These are phyloP conservation scores for Botrytis aclada DNA, from an alignment of 2,329 filamentous ascomycete genomes.

Conservation along the genomic window DNA sequence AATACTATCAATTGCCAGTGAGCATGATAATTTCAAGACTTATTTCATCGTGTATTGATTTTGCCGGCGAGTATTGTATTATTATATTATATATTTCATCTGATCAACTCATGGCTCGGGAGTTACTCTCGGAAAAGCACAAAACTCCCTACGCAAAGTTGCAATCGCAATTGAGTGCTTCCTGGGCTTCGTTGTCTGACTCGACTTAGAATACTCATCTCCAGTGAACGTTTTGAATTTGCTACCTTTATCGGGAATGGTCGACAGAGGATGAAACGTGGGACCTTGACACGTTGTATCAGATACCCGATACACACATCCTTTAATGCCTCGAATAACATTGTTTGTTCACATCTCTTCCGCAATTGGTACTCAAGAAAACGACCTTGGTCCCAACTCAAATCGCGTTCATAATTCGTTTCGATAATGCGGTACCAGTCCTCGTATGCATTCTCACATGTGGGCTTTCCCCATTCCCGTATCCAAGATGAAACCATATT, in stretches of 20 bases:
- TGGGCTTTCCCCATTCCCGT: conserved; percentile 1
- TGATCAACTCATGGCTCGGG: background rate
- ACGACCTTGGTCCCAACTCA: background rate
- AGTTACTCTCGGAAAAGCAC: background rate
- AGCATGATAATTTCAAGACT: background rate
- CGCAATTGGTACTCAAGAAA: background rate
- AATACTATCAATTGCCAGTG: background rate
- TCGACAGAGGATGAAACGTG: conserved; percentile 11
- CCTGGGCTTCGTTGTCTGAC: background rate
- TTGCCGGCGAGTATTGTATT: background rate
- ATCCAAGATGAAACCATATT: conserved; percentile 8
- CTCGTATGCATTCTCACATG: conserved; percentile 1
- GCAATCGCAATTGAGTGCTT: background rate
- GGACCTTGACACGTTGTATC: conserved; percentile 7
- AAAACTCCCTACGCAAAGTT: background rate
- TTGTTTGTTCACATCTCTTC: conserved; percentile 3
- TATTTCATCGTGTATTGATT: background rate
- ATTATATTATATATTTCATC: background rate
- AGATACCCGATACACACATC: conserved; percentile 8
- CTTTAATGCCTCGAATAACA: conserved; percentile 4
- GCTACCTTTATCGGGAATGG: conserved; percentile 1
- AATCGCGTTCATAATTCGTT: background rate
- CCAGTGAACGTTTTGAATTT: background rate
- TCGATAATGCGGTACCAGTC: conserved; percentile 7
- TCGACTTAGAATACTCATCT: background rate